Evolutionary conservation across 345 rosid genomes (phyloP).

Genomic region (Eucalyptus sp.): DNA sequence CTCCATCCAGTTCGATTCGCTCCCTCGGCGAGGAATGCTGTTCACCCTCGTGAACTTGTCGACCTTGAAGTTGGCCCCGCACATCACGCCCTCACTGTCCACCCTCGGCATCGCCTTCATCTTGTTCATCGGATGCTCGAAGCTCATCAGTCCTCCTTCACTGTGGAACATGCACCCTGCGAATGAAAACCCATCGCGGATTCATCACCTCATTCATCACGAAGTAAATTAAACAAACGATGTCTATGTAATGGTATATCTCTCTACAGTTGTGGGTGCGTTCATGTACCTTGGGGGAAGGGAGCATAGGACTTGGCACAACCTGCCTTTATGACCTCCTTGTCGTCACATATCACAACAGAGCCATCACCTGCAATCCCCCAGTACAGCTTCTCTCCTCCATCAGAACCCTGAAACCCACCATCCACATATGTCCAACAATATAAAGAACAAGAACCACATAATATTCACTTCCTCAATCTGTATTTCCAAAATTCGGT

Average conservation of each 20-base stretch:
- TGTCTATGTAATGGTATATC: not conserved
- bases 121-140: constrained; percentile 69
- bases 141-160: constrained; percentile 72
- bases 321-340: constrained; percentile 63
- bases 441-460: not conserved
- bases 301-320: constrained; percentile 97
- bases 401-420: constrained; percentile 60
- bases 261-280: not conserved
- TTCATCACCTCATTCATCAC: not conserved
- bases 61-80: constrained; percentile 87
- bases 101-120: constrained; percentile 85
- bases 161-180: constrained; percentile 84
- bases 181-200: not conserved
- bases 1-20: constrained; percentile 74
- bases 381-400: constrained; percentile 69
- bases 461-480: not conserved
- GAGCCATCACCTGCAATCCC: constrained; percentile 86
- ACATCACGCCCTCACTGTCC: constrained; percentile 81
- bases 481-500: not conserved
- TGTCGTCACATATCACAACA: constrained; percentile 71
- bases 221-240: no score
- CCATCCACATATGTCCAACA: not conserved
- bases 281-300: constrained; percentile 47
- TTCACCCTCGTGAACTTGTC: constrained; percentile 49
- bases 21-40: constrained; percentile 75